These are phyloP conservation scores for Biscogniauxia mediterranea DNA, from an alignment of 2,329 filamentous ascomycete genomes.

Conservation along the genomic window DNA sequence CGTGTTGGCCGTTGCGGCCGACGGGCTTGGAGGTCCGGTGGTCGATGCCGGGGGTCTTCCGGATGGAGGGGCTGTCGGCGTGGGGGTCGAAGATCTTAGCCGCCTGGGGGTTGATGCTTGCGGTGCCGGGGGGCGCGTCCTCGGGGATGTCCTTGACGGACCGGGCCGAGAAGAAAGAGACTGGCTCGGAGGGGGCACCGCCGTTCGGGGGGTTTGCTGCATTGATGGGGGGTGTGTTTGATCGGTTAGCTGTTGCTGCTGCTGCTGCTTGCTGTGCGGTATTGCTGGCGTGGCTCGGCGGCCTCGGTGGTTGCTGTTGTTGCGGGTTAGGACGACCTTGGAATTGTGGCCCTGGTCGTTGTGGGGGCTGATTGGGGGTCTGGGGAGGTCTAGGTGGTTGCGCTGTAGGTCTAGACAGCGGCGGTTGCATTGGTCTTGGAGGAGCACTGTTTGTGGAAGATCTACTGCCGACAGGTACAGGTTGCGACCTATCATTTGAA, in stretches of 20 bases:
- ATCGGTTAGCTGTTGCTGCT: slow-evolving; percentile 23
- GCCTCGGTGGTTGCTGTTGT: slow-evolving; percentile 20
- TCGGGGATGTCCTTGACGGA: slow-evolving; percentile 59
- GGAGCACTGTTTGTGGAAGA: slow-evolving; percentile 24
- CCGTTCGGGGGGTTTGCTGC: slow-evolving; percentile 24
- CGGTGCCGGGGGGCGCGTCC: slow-evolving; percentile 40
- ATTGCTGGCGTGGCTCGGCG: slow-evolving; percentile 19
- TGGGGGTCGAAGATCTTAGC: slow-evolving; percentile 68
- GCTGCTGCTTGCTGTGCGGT: slow-evolving; percentile 25
- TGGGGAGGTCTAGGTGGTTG: slow-evolving; percentile 35
- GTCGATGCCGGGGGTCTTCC: slow-evolving; percentile 85
- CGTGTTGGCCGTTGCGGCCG: slow-evolving; percentile 53
- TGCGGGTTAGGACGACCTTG: slow-evolving; percentile 28
- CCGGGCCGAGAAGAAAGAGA: slow-evolving; percentile 70
- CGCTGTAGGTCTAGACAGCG: slow-evolving; percentile 34
- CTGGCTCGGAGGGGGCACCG: slow-evolving; percentile 37
- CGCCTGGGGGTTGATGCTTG: slow-evolving; percentile 42
- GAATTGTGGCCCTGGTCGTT: slow-evolving; percentile 25
- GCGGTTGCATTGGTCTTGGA: slow-evolving; percentile 37
- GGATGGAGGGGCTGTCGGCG: slow-evolving; percentile 78
- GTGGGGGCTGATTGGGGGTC: slow-evolving; percentile 34
- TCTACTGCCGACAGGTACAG: slow-evolving; percentile 23
- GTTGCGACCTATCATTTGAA: slow-evolving; percentile 31
- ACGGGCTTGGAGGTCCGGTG: slow-evolving; percentile 75
- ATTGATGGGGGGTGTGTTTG: slow-evolving; percentile 33